A percentile compares a stretch with the other conserved stretches of the same genome.
Conservation (phyloP, 2,329 filamentous ascomycete species). For the Hypoxylon sp. region DNA sequence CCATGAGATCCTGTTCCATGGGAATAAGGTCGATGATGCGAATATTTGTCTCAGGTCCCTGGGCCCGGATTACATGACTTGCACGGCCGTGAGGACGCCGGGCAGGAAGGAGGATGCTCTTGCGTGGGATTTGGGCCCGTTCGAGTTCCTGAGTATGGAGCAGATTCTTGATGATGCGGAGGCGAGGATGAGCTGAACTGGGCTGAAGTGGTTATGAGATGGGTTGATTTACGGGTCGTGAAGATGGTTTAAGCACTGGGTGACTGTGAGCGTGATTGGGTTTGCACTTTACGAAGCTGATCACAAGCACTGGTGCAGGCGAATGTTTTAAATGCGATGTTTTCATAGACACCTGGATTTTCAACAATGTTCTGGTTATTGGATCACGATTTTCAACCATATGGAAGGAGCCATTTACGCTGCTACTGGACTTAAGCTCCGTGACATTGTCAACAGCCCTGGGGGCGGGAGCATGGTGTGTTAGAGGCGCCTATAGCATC, state of each 20-base stretch:
- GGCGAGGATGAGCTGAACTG: conserved; percentile 35
- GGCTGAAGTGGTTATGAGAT: neutral
- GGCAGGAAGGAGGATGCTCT: conserved; percentile 57
- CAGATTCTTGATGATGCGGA: conserved; percentile 64
- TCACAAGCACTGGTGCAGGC: neutral
- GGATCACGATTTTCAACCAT: conserved; percentile 7
- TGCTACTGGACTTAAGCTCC: neutral
- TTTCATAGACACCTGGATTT: conserved; percentile 10
- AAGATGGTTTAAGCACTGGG: neutral
- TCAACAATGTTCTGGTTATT: conserved; percentile 15
- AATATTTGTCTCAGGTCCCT: conserved; percentile 62
- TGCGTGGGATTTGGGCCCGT: conserved; percentile 59
- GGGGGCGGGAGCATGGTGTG: conserved; percentile 18
- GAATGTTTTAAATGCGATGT: conserved; percentile 8
- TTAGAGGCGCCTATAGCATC: neutral
- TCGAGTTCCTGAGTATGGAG: conserved; percentile 61
- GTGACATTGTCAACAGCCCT: conserved; percentile 5
- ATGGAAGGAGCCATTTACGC: neutral
- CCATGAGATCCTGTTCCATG: conserved; percentile 59
- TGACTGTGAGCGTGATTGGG: neutral
- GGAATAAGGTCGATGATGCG: conserved; percentile 58
- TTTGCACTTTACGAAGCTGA: conserved; percentile 9
- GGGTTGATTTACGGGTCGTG: conserved; percentile 2
- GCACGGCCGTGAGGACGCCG: conserved; percentile 64
- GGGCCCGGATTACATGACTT: conserved; percentile 68